phyloP scores from a whole-genome alignment of 352 stramenopile genomes.

The Globisporangium parvum region DNA sequence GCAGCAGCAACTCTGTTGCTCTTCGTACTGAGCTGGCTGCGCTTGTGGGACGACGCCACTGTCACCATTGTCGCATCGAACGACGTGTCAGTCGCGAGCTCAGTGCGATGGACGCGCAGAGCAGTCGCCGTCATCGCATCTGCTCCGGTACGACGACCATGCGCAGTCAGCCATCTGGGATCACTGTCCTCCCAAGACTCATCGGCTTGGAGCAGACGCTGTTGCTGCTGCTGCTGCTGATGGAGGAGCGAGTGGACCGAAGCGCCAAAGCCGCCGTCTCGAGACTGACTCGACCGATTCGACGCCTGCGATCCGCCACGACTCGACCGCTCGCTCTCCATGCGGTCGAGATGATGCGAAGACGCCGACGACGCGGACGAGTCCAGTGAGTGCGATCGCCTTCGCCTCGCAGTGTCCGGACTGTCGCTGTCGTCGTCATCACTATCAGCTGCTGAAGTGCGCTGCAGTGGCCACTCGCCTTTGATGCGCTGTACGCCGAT shows the following conservation, averaged over 20 bases:
- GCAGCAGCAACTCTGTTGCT: neutral
- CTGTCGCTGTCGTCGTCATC: neutral
- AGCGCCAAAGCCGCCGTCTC: constrained; percentile 1
- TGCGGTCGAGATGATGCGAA: neutral
- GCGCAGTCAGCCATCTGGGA: neutral
- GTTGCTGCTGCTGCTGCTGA: constrained; percentile 6
- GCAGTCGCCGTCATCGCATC: neutral
- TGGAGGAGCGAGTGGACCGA: constrained; percentile 8
- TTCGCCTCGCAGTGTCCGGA: neutral
- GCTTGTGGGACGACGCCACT: neutral
- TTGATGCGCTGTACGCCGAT: constrained; percentile 54
- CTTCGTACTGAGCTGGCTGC: neutral
- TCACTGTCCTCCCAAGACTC: neutral
- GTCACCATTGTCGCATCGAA: no score
- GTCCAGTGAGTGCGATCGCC: neutral
- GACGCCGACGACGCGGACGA: constrained; percentile 6
- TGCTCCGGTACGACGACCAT: no score
- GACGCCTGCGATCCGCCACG: neutral
- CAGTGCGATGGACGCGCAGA: neutral
- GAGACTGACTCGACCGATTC: neutral
- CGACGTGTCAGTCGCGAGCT: neutral
- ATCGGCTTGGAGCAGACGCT: neutral
- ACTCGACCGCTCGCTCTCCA: neutral
- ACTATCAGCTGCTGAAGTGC: neutral
- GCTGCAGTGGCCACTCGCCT: constrained; percentile 25